Conservation (phyloP, 2,329 filamentous ascomycete species). For the Xylaria sp. region DNA sequence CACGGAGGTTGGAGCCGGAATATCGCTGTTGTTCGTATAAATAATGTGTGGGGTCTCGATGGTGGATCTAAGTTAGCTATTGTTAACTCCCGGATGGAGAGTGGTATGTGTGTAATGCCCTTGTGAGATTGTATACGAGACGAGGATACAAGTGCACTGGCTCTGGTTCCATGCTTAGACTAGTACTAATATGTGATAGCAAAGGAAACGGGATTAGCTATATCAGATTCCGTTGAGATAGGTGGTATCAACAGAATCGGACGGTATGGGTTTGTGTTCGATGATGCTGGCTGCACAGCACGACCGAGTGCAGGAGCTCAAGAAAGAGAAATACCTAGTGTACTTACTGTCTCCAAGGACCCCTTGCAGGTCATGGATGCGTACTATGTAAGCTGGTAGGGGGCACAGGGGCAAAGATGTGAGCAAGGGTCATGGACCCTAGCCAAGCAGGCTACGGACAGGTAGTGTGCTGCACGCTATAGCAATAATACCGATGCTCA, state of each 20-base stretch:
- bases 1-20: conserved; percentile 16
- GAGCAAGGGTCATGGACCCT: conserved; percentile 17
- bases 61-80: background rate
- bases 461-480: conserved; percentile 9
- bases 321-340: conserved; percentile 3
- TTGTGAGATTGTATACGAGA: conserved; percentile 18
- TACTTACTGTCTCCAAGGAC: background rate
- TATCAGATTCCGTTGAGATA: conserved; percentile 5
- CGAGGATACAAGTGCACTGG: conserved; percentile 19
- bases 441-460: conserved; percentile 11
- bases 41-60: conserved; percentile 8
- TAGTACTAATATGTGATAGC: background rate
- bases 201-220: background rate
- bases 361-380: conserved; percentile 15
- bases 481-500: background rate
- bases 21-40: conserved; percentile 10
- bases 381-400: conserved; percentile 10
- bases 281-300: conserved; percentile 16
- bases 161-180: conserved; percentile 22
- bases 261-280: conserved; percentile 6
- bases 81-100: conserved; percentile 6
- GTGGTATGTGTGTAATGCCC: conserved; percentile 18
- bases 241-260: conserved; percentile 5
- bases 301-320: conserved; percentile 14
- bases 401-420: background rate